Evolutionary conservation across 169 alveolate genomes (phyloP).

Genomic region (Miamiensis avidus): DNA sequence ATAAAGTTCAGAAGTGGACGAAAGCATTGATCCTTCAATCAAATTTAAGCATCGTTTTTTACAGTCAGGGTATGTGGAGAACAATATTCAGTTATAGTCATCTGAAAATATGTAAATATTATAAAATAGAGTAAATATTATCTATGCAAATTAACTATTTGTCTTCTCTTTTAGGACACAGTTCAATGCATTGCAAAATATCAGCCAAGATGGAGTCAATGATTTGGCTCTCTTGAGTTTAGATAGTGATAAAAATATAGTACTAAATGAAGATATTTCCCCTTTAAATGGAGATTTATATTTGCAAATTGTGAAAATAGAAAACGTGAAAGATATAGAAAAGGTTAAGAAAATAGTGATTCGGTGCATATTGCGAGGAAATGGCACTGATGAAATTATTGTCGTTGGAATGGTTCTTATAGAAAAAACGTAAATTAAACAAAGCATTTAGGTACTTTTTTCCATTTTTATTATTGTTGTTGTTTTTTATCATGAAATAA

Average conservation of each 20-base stretch:
- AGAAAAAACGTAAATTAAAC: too few species aligned
- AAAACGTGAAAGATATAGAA: not conserved
- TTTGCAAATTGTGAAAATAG: not conserved
- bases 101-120: too few species aligned
- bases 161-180: not conserved
- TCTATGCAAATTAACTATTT: too few species aligned
- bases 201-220: not conserved
- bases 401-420: not conserved
- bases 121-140: too few species aligned
- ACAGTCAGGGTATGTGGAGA: too few species aligned
- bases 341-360: not conserved
- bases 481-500: not conserved
- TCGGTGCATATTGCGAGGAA: not conserved
- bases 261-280: not conserved
- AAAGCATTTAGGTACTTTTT: too few species aligned
- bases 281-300: not conserved
- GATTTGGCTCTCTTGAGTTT: too few species aligned
- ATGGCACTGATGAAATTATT: not conserved
- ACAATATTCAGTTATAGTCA: not conserved
- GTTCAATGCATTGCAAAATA: not conserved
- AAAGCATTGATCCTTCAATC: too few species aligned
- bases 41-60: too few species aligned
- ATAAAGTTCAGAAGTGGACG: too few species aligned
- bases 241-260: too few species aligned
- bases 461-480: not conserved